Evolutionary conservation across 148 eudicot genomes (phyloP).

Genomic region (Fagopyrum esculentum): DNA sequence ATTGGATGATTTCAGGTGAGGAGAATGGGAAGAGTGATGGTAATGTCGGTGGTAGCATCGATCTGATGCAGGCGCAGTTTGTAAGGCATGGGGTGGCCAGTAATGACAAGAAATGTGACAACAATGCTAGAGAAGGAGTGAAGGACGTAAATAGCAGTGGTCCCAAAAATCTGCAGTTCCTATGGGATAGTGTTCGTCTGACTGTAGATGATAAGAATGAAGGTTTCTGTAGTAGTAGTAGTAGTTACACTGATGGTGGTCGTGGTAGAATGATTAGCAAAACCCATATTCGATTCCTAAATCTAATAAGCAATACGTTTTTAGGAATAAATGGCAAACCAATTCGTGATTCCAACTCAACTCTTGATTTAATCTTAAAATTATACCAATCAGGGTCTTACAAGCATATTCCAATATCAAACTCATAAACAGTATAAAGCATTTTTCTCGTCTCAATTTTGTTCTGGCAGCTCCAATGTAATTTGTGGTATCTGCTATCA

Average conservation of each 20-base stretch:
- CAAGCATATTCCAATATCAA: neutral
- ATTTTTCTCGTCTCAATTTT: neutral
- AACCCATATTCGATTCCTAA: neutral
- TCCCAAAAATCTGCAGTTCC: neutral
- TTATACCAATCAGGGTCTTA: slow-evolving; percentile 5
- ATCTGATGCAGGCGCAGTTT: neutral
- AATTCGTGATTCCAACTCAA: neutral
- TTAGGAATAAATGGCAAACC: neutral
- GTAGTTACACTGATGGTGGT: neutral
- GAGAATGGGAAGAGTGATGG: neutral
- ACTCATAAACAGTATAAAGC: neutral
- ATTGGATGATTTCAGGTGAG: neutral
- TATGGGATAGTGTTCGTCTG: neutral
- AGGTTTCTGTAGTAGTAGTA: neutral
- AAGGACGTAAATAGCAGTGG: neutral
- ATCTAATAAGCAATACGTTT: neutral
- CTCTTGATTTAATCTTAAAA: neutral
- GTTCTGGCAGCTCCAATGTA: neutral
- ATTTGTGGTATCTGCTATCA: neutral
- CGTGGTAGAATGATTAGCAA: neutral
- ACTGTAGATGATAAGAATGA: neutral
- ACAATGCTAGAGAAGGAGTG: neutral
- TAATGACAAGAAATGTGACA: neutral
- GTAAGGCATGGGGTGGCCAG: neutral
- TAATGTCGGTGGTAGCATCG: neutral